Base-by-base conservation (phyloP, 1,139 yeast species). In the Sugiyamaella sp. region DNA sequence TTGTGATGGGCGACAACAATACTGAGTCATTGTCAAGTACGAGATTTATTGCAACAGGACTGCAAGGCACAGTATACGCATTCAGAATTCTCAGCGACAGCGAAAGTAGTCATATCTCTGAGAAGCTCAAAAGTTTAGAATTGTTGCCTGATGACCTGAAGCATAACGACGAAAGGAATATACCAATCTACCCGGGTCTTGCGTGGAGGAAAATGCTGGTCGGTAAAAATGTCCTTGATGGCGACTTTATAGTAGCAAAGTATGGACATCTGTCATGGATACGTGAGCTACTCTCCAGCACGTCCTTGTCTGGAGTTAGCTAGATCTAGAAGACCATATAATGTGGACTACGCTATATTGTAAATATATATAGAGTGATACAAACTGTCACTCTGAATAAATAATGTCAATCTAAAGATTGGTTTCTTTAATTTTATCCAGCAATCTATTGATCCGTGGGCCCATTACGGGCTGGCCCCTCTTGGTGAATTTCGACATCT, bases 401-500 rank as follows among this genome's bases (percentile, higher is more conserved):
- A 37, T 43, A 19, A 20, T 20, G 20, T 33, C 10, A 22, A 25
- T 6, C n/a, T 32, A 42, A 1, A 16, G 22, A 24, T 21, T 40
- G 14, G 44, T 33, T 25, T 57, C 55, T 27, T 55, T 57, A 58
- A 91, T 88, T 70, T 89, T 89, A 54, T 87, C 95, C 52, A 91
- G 75, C 43, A 91, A 74, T 61, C 84, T 81, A 56, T 83, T 86
- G 56, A 91, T 89, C 67, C 96, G 80, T 8, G 97, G 95, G 0
- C 89, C 97, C 95, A 91, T 89, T 48, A 81, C 71, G 1, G 97
- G 97, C 68, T 91, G 98, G 0, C 98, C 97, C 4, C 76, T 70
- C 59, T 76, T 76, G 1, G 96, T 90, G 56, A 76, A 82, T 59
- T 85, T 79, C 1, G 82, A 71, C 68, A 71, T 68, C 48, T 65